Evolutionary conservation across 2,329 filamentous ascomycete species (phyloP), one percentile per base, ranked within the genome.

Genomic region (Lasiodiplodia sp.): DNA sequence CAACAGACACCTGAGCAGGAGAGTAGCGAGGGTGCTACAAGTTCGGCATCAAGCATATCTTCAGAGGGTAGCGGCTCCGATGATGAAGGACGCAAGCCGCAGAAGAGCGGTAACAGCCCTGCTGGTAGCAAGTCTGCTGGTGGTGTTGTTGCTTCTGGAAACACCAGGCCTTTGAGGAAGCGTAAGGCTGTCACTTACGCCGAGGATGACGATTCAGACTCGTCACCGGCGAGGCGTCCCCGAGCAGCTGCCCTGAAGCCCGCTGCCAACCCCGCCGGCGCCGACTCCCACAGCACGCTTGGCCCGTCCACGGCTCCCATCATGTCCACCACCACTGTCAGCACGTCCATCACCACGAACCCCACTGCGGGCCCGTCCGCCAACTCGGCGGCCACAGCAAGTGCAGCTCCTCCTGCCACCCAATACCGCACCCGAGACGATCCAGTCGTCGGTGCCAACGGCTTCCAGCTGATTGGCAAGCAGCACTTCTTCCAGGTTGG

Each of bases 181-280:
- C 44, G 44, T 7, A 21, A 47, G 18, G 8, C 3, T 10, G 8
- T 16, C 0, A 21, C n/a, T 1, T 18, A 47, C 4, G 18, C n/a
- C 0, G 18, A 47, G 7, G n/a, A 21, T 1, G 44, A n/a, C 6
- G 0, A 0, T 1, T 18, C 8, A 4, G 18, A 1, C 1, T 21
- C n/a, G 7, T 8, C 7, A n/a, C 44, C n/a, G 1, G 44, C 18
- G 7, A 47, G 21, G 44, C 44, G 44, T n/a, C n/a, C 18, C 1
- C 7, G 44, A 2, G 44, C 44, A 3, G 18, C 7, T 6, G 11
- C 18, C 44, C 0, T 1, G 3, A 11, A 47, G 18, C n/a, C 5
- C 4, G n/a, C n/a, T 47, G 44, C 3, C 14, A 40, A 4, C 4
- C 1, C 38, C 14, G 3, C 11, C 38, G 11, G 38, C 38, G 16